A percentile compares a stretch with the other conserved stretches of the same genome.
Conservation (phyloP, 1,139 yeast species). For the Taphrina wiesneri region DNA sequence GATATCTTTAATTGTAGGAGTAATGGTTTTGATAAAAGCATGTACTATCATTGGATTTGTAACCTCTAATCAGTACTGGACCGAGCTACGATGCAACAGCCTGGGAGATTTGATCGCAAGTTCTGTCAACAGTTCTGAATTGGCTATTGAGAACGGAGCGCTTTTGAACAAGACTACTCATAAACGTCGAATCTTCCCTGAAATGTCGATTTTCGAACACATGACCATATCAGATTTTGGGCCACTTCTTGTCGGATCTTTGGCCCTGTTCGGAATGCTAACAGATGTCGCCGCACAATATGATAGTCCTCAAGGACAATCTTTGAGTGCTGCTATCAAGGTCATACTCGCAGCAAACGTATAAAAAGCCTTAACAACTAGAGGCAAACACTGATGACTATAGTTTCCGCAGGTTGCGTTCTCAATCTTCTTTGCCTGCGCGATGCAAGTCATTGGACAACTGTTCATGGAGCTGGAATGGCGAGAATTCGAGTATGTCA, state of each 20-base stretch:
- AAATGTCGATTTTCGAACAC: not conserved
- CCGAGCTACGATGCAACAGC: not conserved
- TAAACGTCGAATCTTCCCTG: not conserved
- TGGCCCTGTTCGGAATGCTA: not conserved
- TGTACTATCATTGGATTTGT: not conserved
- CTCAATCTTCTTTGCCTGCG: constrained; percentile 12
- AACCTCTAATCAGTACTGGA: not conserved
- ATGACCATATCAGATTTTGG: not conserved
- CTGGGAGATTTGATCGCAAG: not conserved
- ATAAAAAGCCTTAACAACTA: not conserved
- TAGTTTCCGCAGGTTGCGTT: constrained; percentile 11
- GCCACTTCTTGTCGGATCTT: constrained; percentile 3
- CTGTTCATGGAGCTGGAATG: constrained; percentile 6
- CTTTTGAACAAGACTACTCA: not conserved
- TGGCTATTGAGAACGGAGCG: not conserved
- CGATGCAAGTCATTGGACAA: constrained; percentile 1
- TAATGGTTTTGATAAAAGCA: constrained; percentile 13
- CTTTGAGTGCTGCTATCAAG: not conserved
- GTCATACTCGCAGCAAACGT: constrained; percentile 18
- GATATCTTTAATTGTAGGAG: not conserved
- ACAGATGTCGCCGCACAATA: not conserved
- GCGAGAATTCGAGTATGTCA: not conserved
- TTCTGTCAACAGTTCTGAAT: not conserved
- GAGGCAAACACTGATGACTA: not conserved
- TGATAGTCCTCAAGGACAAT: constrained; percentile 5